phyloP scores from a whole-genome alignment of 768 basidiomycete species.

The Boletus reticuloceps region DNA sequence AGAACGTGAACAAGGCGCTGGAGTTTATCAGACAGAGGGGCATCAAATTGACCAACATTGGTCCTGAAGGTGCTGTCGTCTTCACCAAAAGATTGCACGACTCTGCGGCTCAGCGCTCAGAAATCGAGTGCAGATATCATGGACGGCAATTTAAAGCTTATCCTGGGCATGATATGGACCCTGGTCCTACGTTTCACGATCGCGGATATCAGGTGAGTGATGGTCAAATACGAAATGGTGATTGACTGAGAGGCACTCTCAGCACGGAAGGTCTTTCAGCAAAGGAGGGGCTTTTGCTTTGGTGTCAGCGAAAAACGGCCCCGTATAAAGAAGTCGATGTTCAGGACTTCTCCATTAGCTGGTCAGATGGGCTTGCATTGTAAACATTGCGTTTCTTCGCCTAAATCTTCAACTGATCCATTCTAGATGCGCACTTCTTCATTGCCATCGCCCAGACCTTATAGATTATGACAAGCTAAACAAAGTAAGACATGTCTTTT shows the following conservation, averaged over 20 bases:
- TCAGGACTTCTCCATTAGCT: constrained; percentile 89
- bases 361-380: constrained; percentile 95
- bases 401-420: constrained; percentile 6
- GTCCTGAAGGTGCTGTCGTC: constrained; percentile 73
- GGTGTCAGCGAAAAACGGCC: constrained; percentile 97
- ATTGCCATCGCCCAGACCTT: constrained; percentile 94
- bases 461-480: constrained; percentile 85
- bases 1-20: constrained; percentile 96
- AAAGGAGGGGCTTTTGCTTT: constrained; percentile 93
- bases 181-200: constrained; percentile 97
- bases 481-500: constrained; percentile 51
- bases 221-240: neutral
- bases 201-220: constrained; percentile 88
- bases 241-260: constrained; percentile 15
- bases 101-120: constrained; percentile 1
- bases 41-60: constrained; percentile 96
- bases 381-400: constrained; percentile 37
- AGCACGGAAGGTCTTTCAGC: constrained; percentile 99
- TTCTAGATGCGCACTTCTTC: constrained; percentile 90
- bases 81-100: neutral
- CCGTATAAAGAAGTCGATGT: constrained; percentile 91
- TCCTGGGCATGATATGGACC: constrained; percentile 99
- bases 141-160: constrained; percentile 97
- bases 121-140: constrained; percentile 74
- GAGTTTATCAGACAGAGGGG: constrained; percentile 94